Conservation (phyloP, 1,139 yeast species). For the Suhomyces atakaporum region DNA sequence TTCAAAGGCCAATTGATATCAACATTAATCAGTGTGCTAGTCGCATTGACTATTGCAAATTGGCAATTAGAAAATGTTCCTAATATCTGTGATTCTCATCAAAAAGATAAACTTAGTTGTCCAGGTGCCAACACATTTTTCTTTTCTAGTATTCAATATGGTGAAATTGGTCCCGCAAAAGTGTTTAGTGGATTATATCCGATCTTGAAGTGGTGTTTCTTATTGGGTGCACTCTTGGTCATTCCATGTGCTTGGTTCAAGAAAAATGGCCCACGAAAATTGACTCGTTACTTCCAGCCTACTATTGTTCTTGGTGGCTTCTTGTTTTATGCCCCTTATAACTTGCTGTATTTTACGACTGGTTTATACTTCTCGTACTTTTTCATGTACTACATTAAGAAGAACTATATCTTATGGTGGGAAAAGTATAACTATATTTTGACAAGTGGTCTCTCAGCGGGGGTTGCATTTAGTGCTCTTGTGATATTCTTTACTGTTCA, state of each 20-base stretch:
- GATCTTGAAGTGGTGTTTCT: slow-evolving; percentile 51
- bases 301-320: slow-evolving; percentile 52
- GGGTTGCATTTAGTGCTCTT: slow-evolving; percentile 58
- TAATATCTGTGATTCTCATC: slow-evolving; percentile 49
- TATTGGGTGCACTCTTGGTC: slow-evolving; percentile 53
- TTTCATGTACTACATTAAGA: slow-evolving; percentile 56
- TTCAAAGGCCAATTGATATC: slow-evolving; percentile 61
- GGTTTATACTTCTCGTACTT: slow-evolving; percentile 49
- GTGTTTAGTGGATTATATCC: slow-evolving; percentile 56
- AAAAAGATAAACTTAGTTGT: slow-evolving; percentile 49
- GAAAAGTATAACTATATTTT: slow-evolving; percentile 64
- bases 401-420: slow-evolving; percentile 58
- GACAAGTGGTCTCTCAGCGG: slow-evolving; percentile 55
- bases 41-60: slow-evolving; percentile 53
- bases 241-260: slow-evolving; percentile 44
- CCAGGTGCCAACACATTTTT: slow-evolving; percentile 51
- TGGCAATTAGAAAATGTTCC: slow-evolving; percentile 53
- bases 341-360: slow-evolving; percentile 54
- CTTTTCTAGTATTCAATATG: slow-evolving; percentile 60
- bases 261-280: slow-evolving; percentile 29
- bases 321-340: slow-evolving; percentile 54
- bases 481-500: slow-evolving; percentile 58
- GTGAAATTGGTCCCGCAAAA: slow-evolving; percentile 64
- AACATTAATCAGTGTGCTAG: slow-evolving; percentile 43
- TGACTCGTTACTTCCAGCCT: slow-evolving; percentile 45